Evolutionary conservation across 345 rosid species (phyloP).

Genomic region (Populus davidiana): DNA sequence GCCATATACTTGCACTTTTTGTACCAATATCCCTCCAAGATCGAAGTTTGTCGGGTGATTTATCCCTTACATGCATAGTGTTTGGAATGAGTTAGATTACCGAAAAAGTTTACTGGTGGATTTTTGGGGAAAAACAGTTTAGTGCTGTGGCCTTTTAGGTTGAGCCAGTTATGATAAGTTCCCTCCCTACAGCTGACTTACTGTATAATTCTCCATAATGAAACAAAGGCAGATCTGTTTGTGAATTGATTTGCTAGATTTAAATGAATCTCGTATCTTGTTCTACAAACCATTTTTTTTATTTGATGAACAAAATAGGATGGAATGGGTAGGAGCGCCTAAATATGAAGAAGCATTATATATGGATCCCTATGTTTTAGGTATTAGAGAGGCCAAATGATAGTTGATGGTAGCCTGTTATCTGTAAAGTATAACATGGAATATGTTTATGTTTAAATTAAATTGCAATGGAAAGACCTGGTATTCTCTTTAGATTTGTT

Average conservation of each 20-base stretch:
- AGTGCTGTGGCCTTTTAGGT: neutral
- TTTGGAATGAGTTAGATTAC: slow-evolving; percentile 23
- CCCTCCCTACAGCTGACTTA: slow-evolving; percentile 5
- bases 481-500: too few relatives aligned
- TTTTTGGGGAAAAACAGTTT: neutral
- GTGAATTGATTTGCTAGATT: neutral
- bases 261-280: neutral
- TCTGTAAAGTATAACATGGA: too few relatives aligned
- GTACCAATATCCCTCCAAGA: slow-evolving; percentile 10
- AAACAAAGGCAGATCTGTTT: neutral
- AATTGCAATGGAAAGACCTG: too few relatives aligned
- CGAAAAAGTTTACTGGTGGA: slow-evolving; percentile 8
- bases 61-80: slow-evolving; percentile 23
- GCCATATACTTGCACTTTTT: slow-evolving; percentile 10
- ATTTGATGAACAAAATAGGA: neutral
- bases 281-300: neutral
- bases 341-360: neutral
- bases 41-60: slow-evolving; percentile 22
- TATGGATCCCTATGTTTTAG: neutral
- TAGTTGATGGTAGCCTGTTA: neutral
- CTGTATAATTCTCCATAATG: neutral
- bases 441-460: too few relatives aligned
- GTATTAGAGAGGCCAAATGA: neutral
- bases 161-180: slow-evolving; percentile 17
- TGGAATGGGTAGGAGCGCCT: neutral